Base-by-base conservation (phyloP, 176 grass and related monocot species). In the Hyparrhenia diplandra region DNA sequence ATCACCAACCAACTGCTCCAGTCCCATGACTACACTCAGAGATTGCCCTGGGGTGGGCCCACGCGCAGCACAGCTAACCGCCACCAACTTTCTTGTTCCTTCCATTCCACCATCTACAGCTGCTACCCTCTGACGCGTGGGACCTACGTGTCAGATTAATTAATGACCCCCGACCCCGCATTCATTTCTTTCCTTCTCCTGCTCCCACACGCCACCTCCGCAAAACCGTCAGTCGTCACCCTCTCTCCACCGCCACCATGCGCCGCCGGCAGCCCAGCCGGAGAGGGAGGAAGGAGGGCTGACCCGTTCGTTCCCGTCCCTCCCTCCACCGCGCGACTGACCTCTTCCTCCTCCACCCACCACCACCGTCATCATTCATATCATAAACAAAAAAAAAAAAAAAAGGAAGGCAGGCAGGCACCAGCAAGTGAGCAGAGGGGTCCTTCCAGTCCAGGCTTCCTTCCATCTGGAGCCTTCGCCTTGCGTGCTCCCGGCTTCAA, bases 401-500 rank as follows among this genome's bases (percentile, higher is more conserved):
- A 71, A 71, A 46, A 4, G 5, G n/a, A n/a, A 4, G 65, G 66
- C 35, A 23, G 21, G 52, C 55, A 25, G 55, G 55, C n/a, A n/a
- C n/a, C n/a, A n/a, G n/a, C n/a, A n/a, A n/a, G n/a, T n/a, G n/a
- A n/a, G n/a, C n/a, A n/a, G n/a, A n/a, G n/a, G n/a, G n/a, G n/a
- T n/a, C n/a, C n/a, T n/a, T n/a, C n/a, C n/a, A n/a, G n/a, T n/a
- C n/a, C n/a, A n/a, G n/a, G n/a, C n/a, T n/a, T n/a, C n/a, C n/a
- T 24, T 24, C 47, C 49, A 36, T 30, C 31, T 32, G 55, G 11
- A 12, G 24, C 58, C 59, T 27, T n/a, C 25, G 5, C 12, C 59
- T 62, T 16, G 31, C 58, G 31, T 88, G 42, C 51, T 73, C 71
- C 74, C 39, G 77, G 81, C 75, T 40, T 79, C 81, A 74, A 74